These are phyloP conservation scores for Cucumis melo DNA, from an alignment of 306 rosid genomes.

Conservation along the genomic window DNA sequence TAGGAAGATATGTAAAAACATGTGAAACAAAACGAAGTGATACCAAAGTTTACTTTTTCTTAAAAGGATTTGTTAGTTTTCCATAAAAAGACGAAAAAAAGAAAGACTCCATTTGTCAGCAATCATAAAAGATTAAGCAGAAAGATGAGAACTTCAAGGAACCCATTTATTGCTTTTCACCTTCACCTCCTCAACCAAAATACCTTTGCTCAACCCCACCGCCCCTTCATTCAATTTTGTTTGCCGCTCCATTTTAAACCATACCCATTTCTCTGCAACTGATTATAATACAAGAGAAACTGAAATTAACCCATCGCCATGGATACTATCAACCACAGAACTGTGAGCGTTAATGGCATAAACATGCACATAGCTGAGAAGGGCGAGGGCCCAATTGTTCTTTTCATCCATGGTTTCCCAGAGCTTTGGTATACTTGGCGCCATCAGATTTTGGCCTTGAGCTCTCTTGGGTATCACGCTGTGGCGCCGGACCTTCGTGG, in stretches of 20 bases:
- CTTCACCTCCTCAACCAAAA: background rate
- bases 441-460: conserved; percentile 44
- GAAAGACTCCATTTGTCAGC: background rate
- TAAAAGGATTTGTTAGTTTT: too few relatives aligned
- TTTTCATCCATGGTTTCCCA: conserved; percentile 70
- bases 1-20: too few relatives aligned
- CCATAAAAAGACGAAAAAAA: too few relatives aligned
- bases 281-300: background rate
- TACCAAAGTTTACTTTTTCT: too few relatives aligned
- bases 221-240: background rate
- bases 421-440: conserved; percentile 74
- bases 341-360: conserved; percentile 48
- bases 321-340: conserved; percentile 40
- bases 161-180: background rate
- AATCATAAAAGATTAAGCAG: background rate
- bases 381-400: conserved; percentile 53
- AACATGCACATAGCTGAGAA: conserved; percentile 64
- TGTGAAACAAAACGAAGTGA: too few relatives aligned
- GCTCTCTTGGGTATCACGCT: conserved; percentile 41
- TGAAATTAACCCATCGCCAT: conserved; percentile 4
- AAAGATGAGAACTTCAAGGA: background rate
- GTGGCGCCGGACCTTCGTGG: conserved; percentile 66
- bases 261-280: background rate
- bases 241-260: background rate
- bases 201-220: background rate